Conservation (phyloP, 441 rosid genomes). For the Pelargonium myrrhifolium region DNA sequence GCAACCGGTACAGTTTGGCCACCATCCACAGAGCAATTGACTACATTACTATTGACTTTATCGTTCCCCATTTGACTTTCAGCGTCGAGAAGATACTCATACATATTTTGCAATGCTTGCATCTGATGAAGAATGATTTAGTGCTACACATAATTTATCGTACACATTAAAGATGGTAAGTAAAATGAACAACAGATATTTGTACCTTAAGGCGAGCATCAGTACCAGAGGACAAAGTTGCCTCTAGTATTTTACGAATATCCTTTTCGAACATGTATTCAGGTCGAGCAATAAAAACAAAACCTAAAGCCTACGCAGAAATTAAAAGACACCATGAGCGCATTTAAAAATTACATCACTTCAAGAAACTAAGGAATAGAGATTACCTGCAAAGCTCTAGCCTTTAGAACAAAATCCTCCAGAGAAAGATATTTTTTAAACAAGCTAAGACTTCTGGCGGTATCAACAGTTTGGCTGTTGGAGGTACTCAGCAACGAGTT, state of each 20-base stretch:
- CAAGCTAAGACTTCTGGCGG: conserved; percentile 54
- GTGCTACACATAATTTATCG: conserved; percentile 14
- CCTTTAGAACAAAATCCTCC: conserved; percentile 80
- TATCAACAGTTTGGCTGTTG: conserved; percentile 44
- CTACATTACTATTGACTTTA: conserved; percentile 35
- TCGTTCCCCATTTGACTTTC: conserved; percentile 88
- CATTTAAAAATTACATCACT: conserved; percentile 14
- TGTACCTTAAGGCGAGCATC: conserved; percentile 84
- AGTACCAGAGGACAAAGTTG: conserved; percentile 64
- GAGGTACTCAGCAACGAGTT: conserved; percentile 56
- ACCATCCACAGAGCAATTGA: conserved; percentile 40
- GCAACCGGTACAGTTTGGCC: conserved; percentile 83
- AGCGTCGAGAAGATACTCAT: conserved; percentile 91
- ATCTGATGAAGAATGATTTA: conserved; percentile 47
- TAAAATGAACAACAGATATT: conserved; percentile 5
- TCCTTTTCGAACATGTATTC: conserved; percentile 96
- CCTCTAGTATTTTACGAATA: conserved; percentile 75
- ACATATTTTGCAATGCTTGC: conserved; percentile 91
- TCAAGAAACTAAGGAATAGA: conserved; percentile 4
- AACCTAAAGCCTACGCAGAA: conserved; percentile 82
- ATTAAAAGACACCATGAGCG: conserved; percentile 21
- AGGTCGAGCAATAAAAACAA: conserved; percentile 87
- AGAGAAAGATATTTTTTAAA: conserved; percentile 66
- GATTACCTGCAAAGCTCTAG: conserved; percentile 91
- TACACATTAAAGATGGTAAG: conserved; percentile 8